Evolutionary conservation across 768 basidiomycete species (phyloP).

Genomic region (Russula lepida): DNA sequence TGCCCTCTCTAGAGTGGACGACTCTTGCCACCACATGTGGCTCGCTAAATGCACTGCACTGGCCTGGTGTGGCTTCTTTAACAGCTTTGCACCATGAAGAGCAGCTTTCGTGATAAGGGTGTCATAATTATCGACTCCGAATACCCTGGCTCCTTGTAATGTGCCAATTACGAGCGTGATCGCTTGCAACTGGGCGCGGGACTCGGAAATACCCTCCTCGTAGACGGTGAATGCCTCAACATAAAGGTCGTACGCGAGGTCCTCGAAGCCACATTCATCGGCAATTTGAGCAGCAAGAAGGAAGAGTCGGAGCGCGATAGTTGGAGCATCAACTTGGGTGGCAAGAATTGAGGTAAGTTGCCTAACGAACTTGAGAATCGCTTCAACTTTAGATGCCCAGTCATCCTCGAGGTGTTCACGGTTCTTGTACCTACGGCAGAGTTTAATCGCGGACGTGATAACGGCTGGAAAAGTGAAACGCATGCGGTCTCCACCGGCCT

Average conservation of each 20-base stretch:
- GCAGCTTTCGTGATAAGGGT: slow-evolving; percentile 99
- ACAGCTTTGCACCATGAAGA: slow-evolving; percentile 85
- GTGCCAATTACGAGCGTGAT: slow-evolving; percentile 93
- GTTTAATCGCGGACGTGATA: slow-evolving; percentile 86
- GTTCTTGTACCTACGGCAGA: slow-evolving; percentile 86
- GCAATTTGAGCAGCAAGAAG: slow-evolving; percentile 92
- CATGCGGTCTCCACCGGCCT: slow-evolving; percentile 89
- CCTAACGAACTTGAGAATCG: slow-evolving; percentile 88
- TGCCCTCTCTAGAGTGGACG: slow-evolving; percentile 36
- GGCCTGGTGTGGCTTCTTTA: slow-evolving; percentile 98
- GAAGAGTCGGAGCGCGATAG: slow-evolving; percentile 91
- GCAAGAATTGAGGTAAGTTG: slow-evolving; percentile 90
- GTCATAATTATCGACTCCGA: slow-evolving; percentile 91
- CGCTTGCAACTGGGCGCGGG: slow-evolving; percentile 91
- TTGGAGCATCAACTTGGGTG: slow-evolving; percentile 85
- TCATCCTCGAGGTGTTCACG: slow-evolving; percentile 72
- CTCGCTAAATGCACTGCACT: slow-evolving; percentile 91
- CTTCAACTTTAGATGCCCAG: slow-evolving; percentile 78
- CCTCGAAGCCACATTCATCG: slow-evolving; percentile 91
- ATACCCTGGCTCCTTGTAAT: slow-evolving; percentile 82
- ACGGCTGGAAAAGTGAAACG: slow-evolving; percentile 95
- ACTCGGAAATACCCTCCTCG: slow-evolving; percentile 95
- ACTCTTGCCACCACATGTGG: slow-evolving; percentile 97
- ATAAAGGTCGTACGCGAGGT: slow-evolving; percentile 94
- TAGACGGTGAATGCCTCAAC: slow-evolving; percentile 98